A percentile compares a stretch with the other conserved stretches of the same genome.
Evolutionary conservation across 805 yeast species (phyloP).

Genomic region (Ogataea chonburiensis): DNA sequence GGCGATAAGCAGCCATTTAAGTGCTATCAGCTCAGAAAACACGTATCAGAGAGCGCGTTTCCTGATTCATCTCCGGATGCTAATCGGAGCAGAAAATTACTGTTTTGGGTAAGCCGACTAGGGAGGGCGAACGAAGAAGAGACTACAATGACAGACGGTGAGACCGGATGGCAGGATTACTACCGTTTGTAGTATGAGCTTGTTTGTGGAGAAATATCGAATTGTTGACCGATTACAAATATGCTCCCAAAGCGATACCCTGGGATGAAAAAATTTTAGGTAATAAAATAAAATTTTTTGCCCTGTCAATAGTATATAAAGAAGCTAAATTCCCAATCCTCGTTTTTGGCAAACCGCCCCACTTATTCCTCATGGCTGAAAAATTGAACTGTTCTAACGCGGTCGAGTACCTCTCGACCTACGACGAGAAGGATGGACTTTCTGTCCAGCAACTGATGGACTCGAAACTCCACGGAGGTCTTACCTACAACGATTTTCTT

Average conservation of each 20-base stretch:
- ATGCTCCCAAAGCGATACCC: not conserved
- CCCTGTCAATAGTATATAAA: constrained; percentile 13
- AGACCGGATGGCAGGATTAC: too few relatives aligned
- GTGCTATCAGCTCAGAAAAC: too few relatives aligned
- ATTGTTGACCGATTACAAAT: too few relatives aligned
- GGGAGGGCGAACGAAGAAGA: too few relatives aligned
- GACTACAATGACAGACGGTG: too few relatives aligned
- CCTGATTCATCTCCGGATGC: constrained; percentile 11
- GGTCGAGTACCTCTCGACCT: constrained; percentile 60
- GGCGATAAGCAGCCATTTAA: too few relatives aligned
- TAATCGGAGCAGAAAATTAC: constrained; percentile 9
- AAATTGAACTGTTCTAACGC: constrained; percentile 54
- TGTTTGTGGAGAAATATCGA: too few relatives aligned
- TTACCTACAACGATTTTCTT: constrained; percentile 95
- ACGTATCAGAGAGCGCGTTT: too few relatives aligned
- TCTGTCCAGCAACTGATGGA: constrained; percentile 83
- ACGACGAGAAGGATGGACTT: constrained; percentile 79
- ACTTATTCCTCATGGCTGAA: constrained; percentile 12
- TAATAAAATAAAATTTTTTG: constrained; percentile 2
- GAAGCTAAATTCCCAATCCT: constrained; percentile 9
- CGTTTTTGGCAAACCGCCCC: constrained; percentile 29
- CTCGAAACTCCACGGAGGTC: constrained; percentile 87
- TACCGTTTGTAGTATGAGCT: too few relatives aligned
- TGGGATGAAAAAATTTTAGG: constrained; percentile 5
- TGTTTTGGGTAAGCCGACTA: constrained; percentile 8